Evolutionary conservation across 1,284 basidiomycete species (phyloP).

Genomic region (Pseudozyma sp.): DNA sequence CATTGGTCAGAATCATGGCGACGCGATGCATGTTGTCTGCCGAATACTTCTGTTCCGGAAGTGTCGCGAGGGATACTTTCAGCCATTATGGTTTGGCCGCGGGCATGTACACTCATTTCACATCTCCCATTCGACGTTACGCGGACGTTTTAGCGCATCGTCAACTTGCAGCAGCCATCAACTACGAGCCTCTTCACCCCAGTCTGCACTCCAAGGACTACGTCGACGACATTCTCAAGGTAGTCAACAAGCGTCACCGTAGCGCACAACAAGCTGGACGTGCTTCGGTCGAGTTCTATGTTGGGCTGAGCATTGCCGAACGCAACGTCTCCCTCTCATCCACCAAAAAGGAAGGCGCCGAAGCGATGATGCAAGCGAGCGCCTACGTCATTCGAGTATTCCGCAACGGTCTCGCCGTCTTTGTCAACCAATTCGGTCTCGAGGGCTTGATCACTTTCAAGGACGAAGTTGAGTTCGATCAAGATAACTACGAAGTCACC

Average conservation of each 20-base stretch:
- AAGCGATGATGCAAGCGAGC: slow-evolving; percentile 45
- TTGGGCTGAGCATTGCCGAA: slow-evolving; percentile 81
- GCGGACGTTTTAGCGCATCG: slow-evolving; percentile 92
- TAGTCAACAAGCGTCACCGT: slow-evolving; percentile 91
- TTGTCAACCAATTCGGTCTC: slow-evolving; percentile 91
- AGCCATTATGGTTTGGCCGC: slow-evolving; percentile 96
- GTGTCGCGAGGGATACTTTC: slow-evolving; percentile 90
- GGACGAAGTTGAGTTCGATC: slow-evolving; percentile 86
- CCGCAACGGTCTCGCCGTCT: slow-evolving; percentile 93
- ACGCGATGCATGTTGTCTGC: slow-evolving; percentile 98
- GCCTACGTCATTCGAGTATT: slow-evolving; percentile 96
- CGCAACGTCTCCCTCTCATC: slow-evolving; percentile 70
- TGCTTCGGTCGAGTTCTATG: slow-evolving; percentile 96
- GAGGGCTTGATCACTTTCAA: slow-evolving; percentile 95
- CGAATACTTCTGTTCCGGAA: slow-evolving; percentile 97
- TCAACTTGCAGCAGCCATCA: slow-evolving; percentile 90
- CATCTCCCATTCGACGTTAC: slow-evolving; percentile 69
- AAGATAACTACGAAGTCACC: slow-evolving; percentile 87
- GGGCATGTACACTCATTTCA: slow-evolving; percentile 98
- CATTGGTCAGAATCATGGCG: slow-evolving; percentile 97
- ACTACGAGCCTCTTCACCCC: slow-evolving; percentile 83
- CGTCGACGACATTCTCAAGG: slow-evolving; percentile 86
- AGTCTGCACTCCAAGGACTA: slow-evolving; percentile 87
- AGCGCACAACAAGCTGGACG: slow-evolving; percentile 97
- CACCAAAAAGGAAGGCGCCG: not conserved